Base-by-base conservation (phyloP, 768 basidiomycete genomes). In the Leccinum imitatum region DNA sequence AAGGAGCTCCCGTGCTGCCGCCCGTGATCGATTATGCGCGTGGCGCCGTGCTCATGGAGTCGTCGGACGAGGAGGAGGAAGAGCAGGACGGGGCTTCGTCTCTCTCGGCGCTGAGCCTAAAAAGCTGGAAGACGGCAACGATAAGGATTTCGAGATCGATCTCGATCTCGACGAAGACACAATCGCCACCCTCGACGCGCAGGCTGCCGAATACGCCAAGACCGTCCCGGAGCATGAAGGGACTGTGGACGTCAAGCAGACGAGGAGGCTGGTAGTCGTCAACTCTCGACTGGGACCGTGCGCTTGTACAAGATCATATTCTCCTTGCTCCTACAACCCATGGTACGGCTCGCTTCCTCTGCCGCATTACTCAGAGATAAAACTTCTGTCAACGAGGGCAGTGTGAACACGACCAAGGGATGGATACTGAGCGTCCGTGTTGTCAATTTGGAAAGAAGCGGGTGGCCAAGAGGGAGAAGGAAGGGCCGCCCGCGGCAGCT, bases 271-370 rank as follows among this genome's bases (percentile, higher is more conserved):
- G 6, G 97, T 96, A 1, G 83, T 90, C 48, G 95, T 98, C 63
- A 98, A 98, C 72, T 83, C 83, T 98, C 54, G 96, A 99, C 75
- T 99, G 97, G 96, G 97, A 98, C 73, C 84, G 77, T 78, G 19
- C 95, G 98, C 71, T 78, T 99, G 13, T 23, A 23, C 23, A 23
- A 23, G 23, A 23, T 23, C 75, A 91, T 98, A 37, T 93, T 92
- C 75, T 85, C 91, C 17, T 98, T 95, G 3, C 83, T 95, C 44
- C 80, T 96, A 6, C 88, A 90, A 6, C 74, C 84, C 14, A 75
- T 80, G 10, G 82, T 84, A 5, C 78, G 85, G 15, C 69, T 79
- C 17, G 63, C 76, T n/a, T 70, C 63, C 13, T 2, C 76, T 4
- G 71, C 71, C 3, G 60, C 68, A 66, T 37, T 70, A 59, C 60